Percentiles rank a stretch among this genome's conserved stretches.
Evolutionary conservation across 2,329 filamentous ascomycete genomes (phyloP).

Genomic region (Xylaria sp.): DNA sequence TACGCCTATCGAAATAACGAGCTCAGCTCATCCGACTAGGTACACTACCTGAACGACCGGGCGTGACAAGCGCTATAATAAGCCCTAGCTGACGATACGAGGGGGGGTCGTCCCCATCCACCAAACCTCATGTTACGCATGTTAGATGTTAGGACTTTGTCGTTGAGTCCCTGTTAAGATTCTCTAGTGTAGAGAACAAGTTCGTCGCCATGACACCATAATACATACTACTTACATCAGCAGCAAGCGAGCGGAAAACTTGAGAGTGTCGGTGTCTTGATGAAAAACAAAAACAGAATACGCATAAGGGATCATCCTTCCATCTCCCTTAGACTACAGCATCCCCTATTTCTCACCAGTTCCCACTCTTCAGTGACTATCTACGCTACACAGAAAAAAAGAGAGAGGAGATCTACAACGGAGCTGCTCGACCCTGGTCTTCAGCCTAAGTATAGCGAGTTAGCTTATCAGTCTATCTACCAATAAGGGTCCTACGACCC

Average conservation of each 20-base stretch:
- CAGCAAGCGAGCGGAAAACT: neutral
- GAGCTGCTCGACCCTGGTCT: slow-evolving; percentile 1
- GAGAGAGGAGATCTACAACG: slow-evolving; percentile 8
- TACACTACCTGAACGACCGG: neutral
- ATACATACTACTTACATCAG: neutral
- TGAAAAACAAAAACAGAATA: neutral
- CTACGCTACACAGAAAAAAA: neutral
- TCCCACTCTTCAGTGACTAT: slow-evolving; percentile 3
- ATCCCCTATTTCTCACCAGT: slow-evolving; percentile 18
- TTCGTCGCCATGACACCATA: neutral
- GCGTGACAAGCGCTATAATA: slow-evolving; percentile 7
- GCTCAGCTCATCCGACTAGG: slow-evolving; percentile 17
- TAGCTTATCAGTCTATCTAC: slow-evolving; percentile 12
- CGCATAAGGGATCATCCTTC: slow-evolving; percentile 17
- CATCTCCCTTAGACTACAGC: neutral
- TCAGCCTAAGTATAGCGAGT: slow-evolving; percentile 1
- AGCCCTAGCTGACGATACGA: slow-evolving; percentile 17
- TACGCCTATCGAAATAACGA: slow-evolving; percentile 33
- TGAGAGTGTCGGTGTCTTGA: neutral
- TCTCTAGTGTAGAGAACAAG: neutral
- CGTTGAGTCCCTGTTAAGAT: neutral
- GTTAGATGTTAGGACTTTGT: neutral
- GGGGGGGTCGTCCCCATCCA: slow-evolving; percentile 2
- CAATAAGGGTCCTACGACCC: neutral
- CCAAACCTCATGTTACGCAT: neutral